These are phyloP conservation scores for Westerdykella aurantiaca DNA, from an alignment of 2,329 filamentous ascomycete genomes.

Conservation along the genomic window DNA sequence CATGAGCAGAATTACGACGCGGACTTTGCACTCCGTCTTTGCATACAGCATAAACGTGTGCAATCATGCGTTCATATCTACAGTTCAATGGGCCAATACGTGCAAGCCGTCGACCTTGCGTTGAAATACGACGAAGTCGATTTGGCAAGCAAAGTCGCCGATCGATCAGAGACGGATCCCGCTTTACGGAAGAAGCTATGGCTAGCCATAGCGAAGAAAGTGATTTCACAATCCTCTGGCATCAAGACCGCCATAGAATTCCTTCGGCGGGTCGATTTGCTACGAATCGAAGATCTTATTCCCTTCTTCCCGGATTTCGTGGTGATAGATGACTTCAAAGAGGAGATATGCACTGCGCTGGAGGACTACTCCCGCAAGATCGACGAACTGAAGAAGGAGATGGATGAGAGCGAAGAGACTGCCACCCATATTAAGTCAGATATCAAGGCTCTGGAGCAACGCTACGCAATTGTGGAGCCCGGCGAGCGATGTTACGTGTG, in stretches of 20 bases:
- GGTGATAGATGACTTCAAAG: conserved; percentile 97
- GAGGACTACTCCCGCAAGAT: conserved; percentile 93
- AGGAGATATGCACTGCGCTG: conserved; percentile 89
- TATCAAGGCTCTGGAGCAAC: conserved; percentile 75
- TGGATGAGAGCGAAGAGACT: conserved; percentile 89
- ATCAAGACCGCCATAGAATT: conserved; percentile 89
- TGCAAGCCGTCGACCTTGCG: conserved; percentile 87
- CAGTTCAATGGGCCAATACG: conserved; percentile 90
- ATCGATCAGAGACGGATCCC: conserved; percentile 72
- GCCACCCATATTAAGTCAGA: conserved; percentile 87
- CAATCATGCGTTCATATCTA: conserved; percentile 97
- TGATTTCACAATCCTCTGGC: conserved; percentile 77
- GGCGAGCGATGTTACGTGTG: conserved; percentile 93
- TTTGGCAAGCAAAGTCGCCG: conserved; percentile 81
- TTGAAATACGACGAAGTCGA: conserved; percentile 86
- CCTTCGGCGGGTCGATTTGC: conserved; percentile 79
- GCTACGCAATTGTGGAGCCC: conserved; percentile 94
- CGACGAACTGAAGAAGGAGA: conserved; percentile 79
- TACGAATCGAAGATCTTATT: conserved; percentile 93
- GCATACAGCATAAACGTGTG: conserved; percentile 89
- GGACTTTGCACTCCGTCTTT: conserved; percentile 91
- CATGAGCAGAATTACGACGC: conserved; percentile 84
- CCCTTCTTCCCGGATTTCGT: conserved; percentile 99
- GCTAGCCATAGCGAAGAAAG: conserved; percentile 90
- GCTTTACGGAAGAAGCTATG: conserved; percentile 86